A percentile compares a stretch with the other conserved stretches of the same genome.
phyloP scores from a whole-genome alignment of 139 green algal genomes.

The Zygnema circumcarinatum region DNA sequence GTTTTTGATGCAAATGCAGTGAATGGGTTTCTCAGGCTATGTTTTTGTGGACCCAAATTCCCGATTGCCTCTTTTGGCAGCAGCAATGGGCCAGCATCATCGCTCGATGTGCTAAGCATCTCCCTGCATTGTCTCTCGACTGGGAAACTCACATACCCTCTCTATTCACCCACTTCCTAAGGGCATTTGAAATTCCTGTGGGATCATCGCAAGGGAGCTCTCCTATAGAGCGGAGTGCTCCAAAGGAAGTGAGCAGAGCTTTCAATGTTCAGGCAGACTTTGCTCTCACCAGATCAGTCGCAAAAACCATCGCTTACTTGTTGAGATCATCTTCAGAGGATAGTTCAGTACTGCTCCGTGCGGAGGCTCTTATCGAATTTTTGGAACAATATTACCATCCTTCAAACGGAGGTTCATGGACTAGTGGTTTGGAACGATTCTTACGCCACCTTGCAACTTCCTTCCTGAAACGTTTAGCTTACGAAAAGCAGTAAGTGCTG shows the following conservation, averaged over 20 bases:
- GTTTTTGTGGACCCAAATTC: slow-evolving; percentile 23
- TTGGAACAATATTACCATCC: slow-evolving; percentile 81
- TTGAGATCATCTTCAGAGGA: not conserved
- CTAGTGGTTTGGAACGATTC: slow-evolving; percentile 28
- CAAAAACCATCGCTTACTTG: slow-evolving; percentile 29
- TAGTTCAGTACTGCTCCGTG: too few relatives aligned
- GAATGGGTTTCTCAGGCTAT: slow-evolving; percentile 47
- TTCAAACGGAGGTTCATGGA: slow-evolving; percentile 76
- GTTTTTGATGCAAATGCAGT: slow-evolving; percentile 21
- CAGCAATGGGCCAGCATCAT: slow-evolving; percentile 33
- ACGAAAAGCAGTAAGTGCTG: slow-evolving; percentile 29
- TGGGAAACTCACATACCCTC: slow-evolving; percentile 32
- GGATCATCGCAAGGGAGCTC: not conserved
- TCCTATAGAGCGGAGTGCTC: slow-evolving; percentile 19
- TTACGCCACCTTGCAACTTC: slow-evolving; percentile 44
- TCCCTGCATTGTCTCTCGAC: slow-evolving; percentile 13
- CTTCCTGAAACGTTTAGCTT: slow-evolving; percentile 69
- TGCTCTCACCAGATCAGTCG: not conserved
- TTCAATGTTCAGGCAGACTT: not conserved
- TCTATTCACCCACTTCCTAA: slow-evolving; percentile 43
- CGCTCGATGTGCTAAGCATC: slow-evolving; percentile 41
- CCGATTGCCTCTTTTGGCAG: slow-evolving; percentile 51
- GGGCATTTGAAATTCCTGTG: slow-evolving; percentile 18
- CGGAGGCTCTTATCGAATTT: slow-evolving; percentile 36
- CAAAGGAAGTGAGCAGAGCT: not conserved